These are phyloP conservation scores for Xerocomus brunneocitrinus DNA, from an alignment of 768 basidiomycete species.

Conservation along the genomic window DNA sequence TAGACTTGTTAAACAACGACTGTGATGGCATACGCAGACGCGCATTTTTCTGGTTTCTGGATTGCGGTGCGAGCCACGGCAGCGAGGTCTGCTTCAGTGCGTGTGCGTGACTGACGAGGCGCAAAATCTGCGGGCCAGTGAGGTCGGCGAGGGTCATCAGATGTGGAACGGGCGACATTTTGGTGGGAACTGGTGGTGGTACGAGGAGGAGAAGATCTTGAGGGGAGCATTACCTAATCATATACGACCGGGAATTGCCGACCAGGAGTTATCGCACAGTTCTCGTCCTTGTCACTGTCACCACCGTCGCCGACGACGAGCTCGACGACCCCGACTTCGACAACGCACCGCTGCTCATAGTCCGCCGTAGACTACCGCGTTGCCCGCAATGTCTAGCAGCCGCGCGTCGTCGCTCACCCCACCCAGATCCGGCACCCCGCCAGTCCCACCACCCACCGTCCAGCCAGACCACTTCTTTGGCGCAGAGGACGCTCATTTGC, in stretches of 20 bases:
- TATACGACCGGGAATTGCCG: slow-evolving; percentile 8
- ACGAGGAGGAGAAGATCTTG: background rate
- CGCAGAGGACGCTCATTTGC: slow-evolving; percentile 39
- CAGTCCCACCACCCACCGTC: slow-evolving; percentile 40
- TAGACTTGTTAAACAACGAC: slow-evolving; percentile 74
- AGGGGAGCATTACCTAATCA: slow-evolving; percentile 1
- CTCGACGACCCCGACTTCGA: background rate
- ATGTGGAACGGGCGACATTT: slow-evolving; percentile 49
- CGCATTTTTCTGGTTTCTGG: slow-evolving; percentile 25
- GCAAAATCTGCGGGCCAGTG: slow-evolving; percentile 64
- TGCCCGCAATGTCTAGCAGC: slow-evolving; percentile 21
- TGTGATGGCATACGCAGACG: slow-evolving; percentile 61
- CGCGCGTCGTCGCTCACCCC: slow-evolving; percentile 34
- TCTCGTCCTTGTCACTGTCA: background rate
- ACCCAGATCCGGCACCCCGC: slow-evolving; percentile 46
- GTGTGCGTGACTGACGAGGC: slow-evolving; percentile 60
- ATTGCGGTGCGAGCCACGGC: slow-evolving; percentile 65
- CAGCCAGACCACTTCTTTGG: slow-evolving; percentile 88
- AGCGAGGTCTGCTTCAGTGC: slow-evolving; percentile 55
- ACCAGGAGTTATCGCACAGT: slow-evolving; percentile 7
- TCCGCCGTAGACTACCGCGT: background rate
- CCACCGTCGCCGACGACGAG: slow-evolving; percentile 9
- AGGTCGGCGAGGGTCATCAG: slow-evolving; percentile 90
- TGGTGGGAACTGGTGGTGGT: background rate
- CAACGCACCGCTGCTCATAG: background rate